Base-by-base conservation (phyloP, 192 early-diverging fungal species). In the Coemansia sp. region DNA sequence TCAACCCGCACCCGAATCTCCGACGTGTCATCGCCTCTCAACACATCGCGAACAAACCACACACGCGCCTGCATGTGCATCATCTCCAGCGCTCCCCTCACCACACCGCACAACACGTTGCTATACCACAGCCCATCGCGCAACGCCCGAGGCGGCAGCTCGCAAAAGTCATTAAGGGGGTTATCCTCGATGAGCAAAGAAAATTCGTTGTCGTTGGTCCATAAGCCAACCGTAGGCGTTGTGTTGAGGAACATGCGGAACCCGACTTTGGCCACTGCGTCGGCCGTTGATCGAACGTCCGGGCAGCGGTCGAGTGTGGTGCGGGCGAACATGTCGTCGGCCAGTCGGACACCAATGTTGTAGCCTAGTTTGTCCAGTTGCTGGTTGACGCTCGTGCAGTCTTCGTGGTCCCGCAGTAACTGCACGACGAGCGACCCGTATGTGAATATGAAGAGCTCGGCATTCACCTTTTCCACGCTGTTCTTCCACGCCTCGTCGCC, bases 281-380 rank as follows among this genome's bases (percentile, higher is more conserved):
- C 97, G 6, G 93, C 94, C 0, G 97, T 97, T 51, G 96, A 92
- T 41, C 85, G 80, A 64, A 99, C 91, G 67, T 94, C 92, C 24
- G 86, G 71, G 76, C 97, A 99, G 19, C 57, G 60, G 17, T 81
- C 74, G 19, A 81, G 56, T 1, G 63, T 37, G 0, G 79, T 81
- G 51, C 97, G 91, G n/a, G 97, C 93, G 43, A 99, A 73, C 56
- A 97, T 93, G 69, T 99, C 97, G 65, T 99, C 97, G 65, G 98
- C 94, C 56, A 99, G 76, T 2, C 95, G 87, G 25, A 87, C 85
- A 22, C 97, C 97, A 59, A 99, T 99, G 70, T 95, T 98, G 77
- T 99, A 98, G 25, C 97, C 97, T 93, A 99, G 97, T 77, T 97
- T 95, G 37, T 99, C 96, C 45, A 99, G 87, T 70, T 99, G 94